phyloP scores from a whole-genome alignment of 2,329 filamentous ascomycete species.

The Trichophyton benhamiae region DNA sequence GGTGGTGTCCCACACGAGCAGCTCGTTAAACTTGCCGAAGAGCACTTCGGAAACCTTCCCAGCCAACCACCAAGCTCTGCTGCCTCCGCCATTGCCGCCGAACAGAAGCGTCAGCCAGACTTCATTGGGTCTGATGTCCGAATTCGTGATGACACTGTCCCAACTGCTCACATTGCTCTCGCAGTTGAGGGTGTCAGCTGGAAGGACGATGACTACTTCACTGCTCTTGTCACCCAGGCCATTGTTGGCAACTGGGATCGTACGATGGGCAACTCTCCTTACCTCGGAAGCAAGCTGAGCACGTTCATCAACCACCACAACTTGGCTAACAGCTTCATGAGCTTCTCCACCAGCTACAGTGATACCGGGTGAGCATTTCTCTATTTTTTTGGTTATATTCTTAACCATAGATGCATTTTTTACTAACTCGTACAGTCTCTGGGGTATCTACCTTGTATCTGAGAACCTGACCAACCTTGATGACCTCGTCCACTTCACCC shows the following conservation, averaged over 20 bases:
- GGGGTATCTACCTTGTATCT: conserved; percentile 97
- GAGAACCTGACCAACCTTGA: conserved; percentile 80
- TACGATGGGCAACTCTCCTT: conserved; percentile 91
- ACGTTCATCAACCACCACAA: conserved; percentile 86
- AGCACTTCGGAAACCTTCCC: conserved; percentile 78
- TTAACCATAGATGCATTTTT: conserved; percentile 6
- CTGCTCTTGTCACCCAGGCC: conserved; percentile 89
- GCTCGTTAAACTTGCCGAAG: conserved; percentile 90
- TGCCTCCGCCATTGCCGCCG: conserved; percentile 57
- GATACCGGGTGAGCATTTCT: conserved; percentile 71
- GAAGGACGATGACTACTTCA: conserved; percentile 99
- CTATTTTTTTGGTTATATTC: background rate
- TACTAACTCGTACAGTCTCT: conserved; percentile 53
- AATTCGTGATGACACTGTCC: conserved; percentile 90
- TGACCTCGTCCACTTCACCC: conserved; percentile 94
- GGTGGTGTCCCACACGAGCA: conserved; percentile 88
- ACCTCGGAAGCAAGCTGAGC: conserved; percentile 97
- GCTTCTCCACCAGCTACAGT: conserved; percentile 98
- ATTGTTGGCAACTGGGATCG: conserved; percentile 99
- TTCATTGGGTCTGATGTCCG: conserved; percentile 95
- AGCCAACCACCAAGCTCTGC: conserved; percentile 61
- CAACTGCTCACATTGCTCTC: conserved; percentile 93
- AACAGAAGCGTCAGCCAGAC: conserved; percentile 74
- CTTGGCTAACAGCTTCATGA: conserved; percentile 99
- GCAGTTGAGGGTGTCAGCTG: conserved; percentile 99